These are phyloP conservation scores for Bisporella sp. DNA, from an alignment of 2,329 filamentous ascomycete species.

Conservation along the genomic window DNA sequence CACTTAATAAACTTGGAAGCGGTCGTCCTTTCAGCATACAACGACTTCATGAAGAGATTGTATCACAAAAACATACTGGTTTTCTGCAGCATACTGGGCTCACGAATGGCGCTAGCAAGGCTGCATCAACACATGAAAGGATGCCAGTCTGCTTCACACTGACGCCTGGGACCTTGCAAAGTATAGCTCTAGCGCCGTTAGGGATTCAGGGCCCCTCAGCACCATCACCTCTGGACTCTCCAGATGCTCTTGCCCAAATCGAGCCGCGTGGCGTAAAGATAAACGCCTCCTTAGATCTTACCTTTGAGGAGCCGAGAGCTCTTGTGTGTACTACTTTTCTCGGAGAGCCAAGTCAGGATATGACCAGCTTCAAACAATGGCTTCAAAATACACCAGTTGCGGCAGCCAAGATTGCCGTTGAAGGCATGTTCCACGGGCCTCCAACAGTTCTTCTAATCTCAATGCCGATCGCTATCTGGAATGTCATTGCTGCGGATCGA, in stretches of 20 bases:
- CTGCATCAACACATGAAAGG: constrained; percentile 25
- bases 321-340: constrained; percentile 61
- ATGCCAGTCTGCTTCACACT: constrained; percentile 49
- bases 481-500: constrained; percentile 57
- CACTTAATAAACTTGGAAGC: constrained; percentile 44
- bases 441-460: constrained; percentile 61
- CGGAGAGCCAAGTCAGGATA: constrained; percentile 57
- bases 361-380: constrained; percentile 61
- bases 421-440: constrained; percentile 62
- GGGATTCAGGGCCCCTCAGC: constrained; percentile 27
- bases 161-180: constrained; percentile 45
- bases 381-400: constrained; percentile 51
- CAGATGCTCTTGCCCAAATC: constrained; percentile 19
- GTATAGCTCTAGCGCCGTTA: constrained; percentile 41
- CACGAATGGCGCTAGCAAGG: constrained; percentile 38
- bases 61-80: constrained; percentile 31
- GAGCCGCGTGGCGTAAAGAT: constrained; percentile 20
- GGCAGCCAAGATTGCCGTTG: constrained; percentile 52
- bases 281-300: constrained; percentile 38
- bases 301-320: constrained; percentile 56
- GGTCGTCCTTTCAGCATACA: constrained; percentile 50
- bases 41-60: constrained; percentile 48
- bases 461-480: constrained; percentile 58
- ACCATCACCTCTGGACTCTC: constrained; percentile 20
- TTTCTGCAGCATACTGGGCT: constrained; percentile 33